Evolutionary conservation across 2,329 filamentous ascomycete species (phyloP).

Genomic region (Verticillium zaregamsianum): DNA sequence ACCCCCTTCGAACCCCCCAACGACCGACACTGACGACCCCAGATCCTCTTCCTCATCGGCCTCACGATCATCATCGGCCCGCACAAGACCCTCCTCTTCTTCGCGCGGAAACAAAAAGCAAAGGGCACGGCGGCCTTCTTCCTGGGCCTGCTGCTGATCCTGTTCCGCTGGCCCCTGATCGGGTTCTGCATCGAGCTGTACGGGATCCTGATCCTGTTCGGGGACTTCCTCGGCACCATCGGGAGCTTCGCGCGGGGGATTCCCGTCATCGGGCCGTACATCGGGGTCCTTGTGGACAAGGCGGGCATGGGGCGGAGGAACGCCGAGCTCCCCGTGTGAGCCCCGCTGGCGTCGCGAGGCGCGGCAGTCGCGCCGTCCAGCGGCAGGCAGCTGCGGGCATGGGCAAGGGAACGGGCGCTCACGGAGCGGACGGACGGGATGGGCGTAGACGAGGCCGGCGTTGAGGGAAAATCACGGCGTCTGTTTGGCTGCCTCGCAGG

Average conservation of each 20-base stretch:
- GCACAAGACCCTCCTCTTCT: constrained; percentile 88
- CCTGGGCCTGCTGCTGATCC: constrained; percentile 75
- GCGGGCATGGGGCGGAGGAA: constrained; percentile 67
- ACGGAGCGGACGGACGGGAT: constrained; percentile 6
- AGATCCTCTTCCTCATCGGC: constrained; percentile 98
- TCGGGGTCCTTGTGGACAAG: constrained; percentile 70
- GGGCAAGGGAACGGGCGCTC: too few relatives aligned
- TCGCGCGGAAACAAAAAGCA: constrained; percentile 87
- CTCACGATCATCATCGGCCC: constrained; percentile 93
- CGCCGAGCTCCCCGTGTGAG: constrained; percentile 71
- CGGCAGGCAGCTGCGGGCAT: neutral
- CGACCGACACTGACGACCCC: constrained; percentile 9
- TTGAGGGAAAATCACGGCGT: neutral
- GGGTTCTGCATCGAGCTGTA: constrained; percentile 91
- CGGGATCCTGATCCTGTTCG: constrained; percentile 89
- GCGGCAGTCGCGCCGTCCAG: neutral
- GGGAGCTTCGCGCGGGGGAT: constrained; percentile 80
- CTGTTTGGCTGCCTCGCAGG: neutral
- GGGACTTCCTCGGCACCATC: constrained; percentile 93
- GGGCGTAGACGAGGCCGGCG: constrained; percentile 14
- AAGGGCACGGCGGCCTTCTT: constrained; percentile 89
- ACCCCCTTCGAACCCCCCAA: constrained; percentile 6
- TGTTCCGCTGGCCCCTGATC: constrained; percentile 85
- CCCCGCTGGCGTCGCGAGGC: neutral
- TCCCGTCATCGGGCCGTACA: constrained; percentile 82